These are phyloP conservation scores for Stephanodiscus triporus DNA, from an alignment of 108 stramenopile species.

Conservation along the genomic window DNA sequence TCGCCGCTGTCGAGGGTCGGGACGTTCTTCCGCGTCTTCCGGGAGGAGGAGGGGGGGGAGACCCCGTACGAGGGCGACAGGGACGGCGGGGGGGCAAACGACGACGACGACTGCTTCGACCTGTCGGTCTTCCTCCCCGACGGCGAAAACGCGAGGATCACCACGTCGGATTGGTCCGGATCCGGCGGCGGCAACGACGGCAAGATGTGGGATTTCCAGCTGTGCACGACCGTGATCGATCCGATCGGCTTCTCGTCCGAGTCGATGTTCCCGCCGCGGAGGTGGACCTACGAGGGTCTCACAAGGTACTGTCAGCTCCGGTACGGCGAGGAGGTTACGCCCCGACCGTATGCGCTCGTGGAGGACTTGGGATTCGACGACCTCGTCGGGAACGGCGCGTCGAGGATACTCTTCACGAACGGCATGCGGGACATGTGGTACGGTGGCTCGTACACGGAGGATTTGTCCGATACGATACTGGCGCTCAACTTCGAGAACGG, in stretches of 20 bases:
- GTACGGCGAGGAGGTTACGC: constrained; percentile 58
- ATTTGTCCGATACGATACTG: constrained; percentile 53
- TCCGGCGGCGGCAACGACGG: constrained; percentile 65
- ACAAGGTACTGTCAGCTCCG: constrained; percentile 65
- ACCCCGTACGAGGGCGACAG: constrained; percentile 21
- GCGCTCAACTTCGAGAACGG: constrained; percentile 82
- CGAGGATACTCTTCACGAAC: constrained; percentile 73
- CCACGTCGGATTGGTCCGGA: constrained; percentile 71
- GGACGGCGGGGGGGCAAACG: too few species aligned
- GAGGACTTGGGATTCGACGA: constrained; percentile 67
- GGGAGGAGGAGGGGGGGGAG: constrained; percentile 18
- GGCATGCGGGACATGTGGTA: constrained; percentile 73
- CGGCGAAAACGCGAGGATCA: constrained; percentile 63
- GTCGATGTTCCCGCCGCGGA: constrained; percentile 75
- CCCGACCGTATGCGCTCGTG: constrained; percentile 59
- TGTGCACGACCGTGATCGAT: constrained; percentile 67
- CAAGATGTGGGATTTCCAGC: constrained; percentile 82
- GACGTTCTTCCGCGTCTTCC: constrained; percentile 36
- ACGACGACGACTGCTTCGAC: constrained; percentile 73
- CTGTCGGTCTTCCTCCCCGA: constrained; percentile 61
- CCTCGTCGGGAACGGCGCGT: constrained; percentile 40
- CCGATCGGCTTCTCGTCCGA: constrained; percentile 63
- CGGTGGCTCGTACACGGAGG: constrained; percentile 47
- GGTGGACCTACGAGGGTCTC: constrained; percentile 57
- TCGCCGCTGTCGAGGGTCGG: constrained; percentile 37